phyloP scores from a whole-genome alignment of 306 rosid genomes.

The Hylodesmum podocarpum region DNA sequence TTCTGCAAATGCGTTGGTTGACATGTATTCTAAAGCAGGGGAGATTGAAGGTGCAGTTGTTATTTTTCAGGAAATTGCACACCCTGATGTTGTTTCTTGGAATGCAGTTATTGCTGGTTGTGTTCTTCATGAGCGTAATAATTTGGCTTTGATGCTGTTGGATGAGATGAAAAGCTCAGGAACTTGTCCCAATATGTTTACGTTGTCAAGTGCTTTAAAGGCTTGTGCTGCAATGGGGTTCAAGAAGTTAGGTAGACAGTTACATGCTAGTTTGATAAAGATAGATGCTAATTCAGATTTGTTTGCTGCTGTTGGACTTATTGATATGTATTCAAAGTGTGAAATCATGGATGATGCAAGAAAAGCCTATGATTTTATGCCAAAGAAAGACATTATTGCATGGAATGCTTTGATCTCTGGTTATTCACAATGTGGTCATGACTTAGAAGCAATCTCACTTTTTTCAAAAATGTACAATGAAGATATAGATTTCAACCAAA shows the following conservation, averaged over 20 bases:
- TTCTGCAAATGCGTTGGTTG: conserved; percentile 80
- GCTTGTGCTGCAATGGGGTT: conserved; percentile 65
- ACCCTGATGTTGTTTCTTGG: conserved; percentile 85
- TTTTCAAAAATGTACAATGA: conserved; percentile 54
- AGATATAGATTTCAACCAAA: conserved; percentile 66
- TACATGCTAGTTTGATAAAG: conserved; percentile 69
- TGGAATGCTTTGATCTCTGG: conserved; percentile 84
- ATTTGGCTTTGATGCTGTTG: conserved; percentile 51
- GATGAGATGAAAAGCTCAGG: conserved; percentile 52
- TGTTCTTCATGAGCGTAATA: conserved; percentile 64
- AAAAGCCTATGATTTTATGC: conserved; percentile 58
- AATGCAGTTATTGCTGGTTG: conserved; percentile 91
- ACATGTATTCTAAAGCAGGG: conserved; percentile 80
- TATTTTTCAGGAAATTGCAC: conserved; percentile 56
- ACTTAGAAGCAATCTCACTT: conserved; percentile 55
- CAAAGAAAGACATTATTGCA: conserved; percentile 61
- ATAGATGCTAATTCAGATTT: conserved; percentile 60
- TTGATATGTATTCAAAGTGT: conserved; percentile 85
- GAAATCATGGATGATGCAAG: conserved; percentile 67
- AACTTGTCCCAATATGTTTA: conserved; percentile 62
- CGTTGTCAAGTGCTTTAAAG: conserved; percentile 77
- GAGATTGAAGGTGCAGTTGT: conserved; percentile 50
- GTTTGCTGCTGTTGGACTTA: conserved; percentile 67
- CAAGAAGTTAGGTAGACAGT: conserved; percentile 69
- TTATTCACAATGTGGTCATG: conserved; percentile 62